Evolutionary conservation across 495 filamentous ascomycete species (phyloP), one percentile per base, ranked within the genome.

Genomic region (Terfezia claveryi): DNA sequence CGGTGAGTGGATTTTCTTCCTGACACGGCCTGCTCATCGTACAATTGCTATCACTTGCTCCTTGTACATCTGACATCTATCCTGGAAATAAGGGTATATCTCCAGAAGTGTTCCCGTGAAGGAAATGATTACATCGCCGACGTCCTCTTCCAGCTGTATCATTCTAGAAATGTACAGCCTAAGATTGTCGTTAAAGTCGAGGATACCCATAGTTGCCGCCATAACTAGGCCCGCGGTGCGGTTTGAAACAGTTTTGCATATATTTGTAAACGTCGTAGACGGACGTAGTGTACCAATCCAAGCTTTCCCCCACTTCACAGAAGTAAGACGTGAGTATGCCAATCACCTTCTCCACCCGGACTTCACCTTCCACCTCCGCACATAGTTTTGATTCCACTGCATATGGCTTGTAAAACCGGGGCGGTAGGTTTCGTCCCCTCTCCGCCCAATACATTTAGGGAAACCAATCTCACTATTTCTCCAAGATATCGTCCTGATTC

Each of bases 401-500:
- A 51, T 63, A 62, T 9, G 37, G 51, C 17, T 37, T 20, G 12
- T 59, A 17, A 23, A 51, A 32, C 56, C 27, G 14, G 10, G 56
- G 49, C 8, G 61, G 53, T 9, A 62, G 52, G n/a, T 10, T 36
- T 50, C 23, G 38, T 14, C 10, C 38, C 20, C 14, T 59, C 17
- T 32, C 7, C 7, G 27, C 27, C 27, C 27, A 86, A 68, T 55
- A 81, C 80, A 58, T 87, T 82, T 36, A 80, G 67, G 46, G 82
- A 72, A 20, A 85, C 77, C 7, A 88, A 63, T 10, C 85, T 76
- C 27, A 78, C 80, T n/a, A 92, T 72, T 70, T 89, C 85, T 51
- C 85, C 85, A 14, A 92, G 73, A 62, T 92, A 92, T 16, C 84
- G 74, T 0, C 85, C 85, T 16, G 81, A 76, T 1, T 83, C 87